Percentiles rank a stretch among this genome's conserved stretches.
phyloP scores from a whole-genome alignment of 176 grass and related monocot species.

The Stipa capillata region DNA sequence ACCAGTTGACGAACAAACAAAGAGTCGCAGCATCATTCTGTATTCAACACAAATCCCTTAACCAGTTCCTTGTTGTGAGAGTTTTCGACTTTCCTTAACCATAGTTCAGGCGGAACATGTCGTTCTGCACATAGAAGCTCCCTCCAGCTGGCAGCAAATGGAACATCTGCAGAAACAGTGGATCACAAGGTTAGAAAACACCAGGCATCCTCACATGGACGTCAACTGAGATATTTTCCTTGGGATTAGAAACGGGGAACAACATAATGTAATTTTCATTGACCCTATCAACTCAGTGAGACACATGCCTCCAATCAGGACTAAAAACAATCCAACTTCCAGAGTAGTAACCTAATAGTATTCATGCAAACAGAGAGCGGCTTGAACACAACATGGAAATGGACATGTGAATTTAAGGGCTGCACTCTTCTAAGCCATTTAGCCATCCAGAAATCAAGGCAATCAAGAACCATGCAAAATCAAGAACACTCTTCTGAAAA shows the following conservation, averaged over 20 bases:
- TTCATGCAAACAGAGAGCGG: neutral
- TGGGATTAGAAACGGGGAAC: neutral
- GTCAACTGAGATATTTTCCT: neutral
- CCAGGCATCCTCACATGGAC: neutral
- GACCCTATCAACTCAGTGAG: neutral
- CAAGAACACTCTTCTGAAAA: neutral
- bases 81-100: slow-evolving; percentile 16
- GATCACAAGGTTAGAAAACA: neutral
- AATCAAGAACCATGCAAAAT: neutral
- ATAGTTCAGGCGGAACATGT: slow-evolving; percentile 71
- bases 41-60: slow-evolving; percentile 9
- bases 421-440: neutral
- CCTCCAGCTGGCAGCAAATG: slow-evolving; percentile 44
- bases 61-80: neutral
- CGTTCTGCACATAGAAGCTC: slow-evolving; percentile 57
- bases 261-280: neutral
- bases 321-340: neutral
- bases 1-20: neutral
- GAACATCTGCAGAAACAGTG: slow-evolving; percentile 35
- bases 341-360: too few relatives aligned
- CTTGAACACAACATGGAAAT: neutral
- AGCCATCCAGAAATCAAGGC: neutral
- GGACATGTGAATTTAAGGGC: neutral
- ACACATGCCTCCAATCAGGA: neutral
- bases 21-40: neutral